phyloP scores from a whole-genome alignment of 176 grass and related monocot genomes.

The Zea mays region DNA sequence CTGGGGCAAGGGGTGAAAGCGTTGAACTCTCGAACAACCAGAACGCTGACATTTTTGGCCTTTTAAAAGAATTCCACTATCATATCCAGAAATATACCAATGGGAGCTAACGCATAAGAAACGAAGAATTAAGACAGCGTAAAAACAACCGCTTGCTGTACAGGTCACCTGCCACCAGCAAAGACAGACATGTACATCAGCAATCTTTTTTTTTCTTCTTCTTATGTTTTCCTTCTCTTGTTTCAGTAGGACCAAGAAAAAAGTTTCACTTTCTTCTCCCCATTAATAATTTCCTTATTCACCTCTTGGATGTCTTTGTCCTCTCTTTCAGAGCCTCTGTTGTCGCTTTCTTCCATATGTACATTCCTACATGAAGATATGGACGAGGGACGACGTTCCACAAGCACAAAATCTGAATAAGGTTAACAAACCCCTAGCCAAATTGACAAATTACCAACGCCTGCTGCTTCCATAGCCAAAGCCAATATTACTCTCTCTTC shows the following conservation, averaged over 20 bases:
- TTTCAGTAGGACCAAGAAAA: conserved; percentile 22
- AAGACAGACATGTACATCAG: conserved; percentile 54
- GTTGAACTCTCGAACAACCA: neutral
- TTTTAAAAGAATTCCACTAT: conserved; percentile 36
- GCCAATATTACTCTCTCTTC: conserved; percentile 44
- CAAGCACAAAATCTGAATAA: conserved; percentile 37
- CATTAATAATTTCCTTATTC: conserved; percentile 44
- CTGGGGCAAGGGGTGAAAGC: neutral
- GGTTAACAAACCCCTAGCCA: conserved; percentile 43
- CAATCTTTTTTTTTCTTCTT: neutral
- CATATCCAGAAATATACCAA: conserved; percentile 44
- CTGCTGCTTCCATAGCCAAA: conserved; percentile 45
- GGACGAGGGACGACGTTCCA: conserved; percentile 37
- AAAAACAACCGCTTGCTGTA: conserved; percentile 53
- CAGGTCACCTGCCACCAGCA: conserved; percentile 50
- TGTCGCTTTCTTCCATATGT: conserved; percentile 59
- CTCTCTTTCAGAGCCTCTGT: conserved; percentile 41
- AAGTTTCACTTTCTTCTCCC: conserved; percentile 22
- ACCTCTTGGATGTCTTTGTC: conserved; percentile 36
- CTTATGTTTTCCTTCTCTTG: neutral
- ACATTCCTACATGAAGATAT: conserved; percentile 54
- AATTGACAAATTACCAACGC: conserved; percentile 50
- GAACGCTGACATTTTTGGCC: conserved; percentile 9
- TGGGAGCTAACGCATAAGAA: conserved; percentile 44
- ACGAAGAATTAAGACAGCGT: neutral